A percentile compares a stretch with the other conserved stretches of the same genome.
Conservation (phyloP, 2,329 filamentous ascomycete species). For the Scytalidium lignicola region DNA sequence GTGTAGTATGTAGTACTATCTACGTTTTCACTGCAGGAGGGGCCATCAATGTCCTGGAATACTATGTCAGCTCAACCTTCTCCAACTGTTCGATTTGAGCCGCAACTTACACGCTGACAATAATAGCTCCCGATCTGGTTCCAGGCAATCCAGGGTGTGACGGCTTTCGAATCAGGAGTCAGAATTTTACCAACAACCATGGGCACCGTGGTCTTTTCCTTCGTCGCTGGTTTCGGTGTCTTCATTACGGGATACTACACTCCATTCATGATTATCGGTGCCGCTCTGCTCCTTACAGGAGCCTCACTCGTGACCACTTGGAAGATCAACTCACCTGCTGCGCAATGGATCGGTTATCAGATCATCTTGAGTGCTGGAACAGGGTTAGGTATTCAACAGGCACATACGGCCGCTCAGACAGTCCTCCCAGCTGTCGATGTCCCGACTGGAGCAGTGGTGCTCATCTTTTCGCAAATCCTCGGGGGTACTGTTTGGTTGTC, state of each 20-base stretch:
- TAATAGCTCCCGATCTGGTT: slow-evolving; percentile 42
- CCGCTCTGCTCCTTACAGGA: slow-evolving; percentile 31
- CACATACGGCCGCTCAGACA: slow-evolving; percentile 14
- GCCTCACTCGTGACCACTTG: slow-evolving; percentile 50
- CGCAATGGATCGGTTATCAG: slow-evolving; percentile 23
- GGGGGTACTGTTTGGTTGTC: slow-evolving; percentile 29
- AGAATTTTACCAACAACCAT: slow-evolving; percentile 27
- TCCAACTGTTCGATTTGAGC: slow-evolving; percentile 1
- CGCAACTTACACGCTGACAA: slow-evolving; percentile 13
- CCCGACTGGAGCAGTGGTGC: slow-evolving; percentile 13
- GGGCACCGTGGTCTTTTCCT: slow-evolving; percentile 14
- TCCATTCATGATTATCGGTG: slow-evolving; percentile 47
- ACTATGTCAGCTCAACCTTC: slow-evolving; percentile 12
- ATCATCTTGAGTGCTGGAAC: slow-evolving; percentile 11
- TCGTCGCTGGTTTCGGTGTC: background rate
- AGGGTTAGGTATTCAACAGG: slow-evolving; percentile 13
- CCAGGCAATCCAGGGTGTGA: slow-evolving; percentile 34
- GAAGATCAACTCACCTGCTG: slow-evolving; percentile 36
- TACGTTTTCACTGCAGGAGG: slow-evolving; percentile 13
- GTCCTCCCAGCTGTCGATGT: slow-evolving; percentile 16
- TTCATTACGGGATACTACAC: slow-evolving; percentile 50
- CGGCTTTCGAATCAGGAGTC: slow-evolving; percentile 36
- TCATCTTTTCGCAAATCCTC: slow-evolving; percentile 15
- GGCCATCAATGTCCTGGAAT: slow-evolving; percentile 11
- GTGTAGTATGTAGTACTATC: slow-evolving; percentile 21